These are phyloP conservation scores for Leccinum arenicola DNA, from an alignment of 768 basidiomycete species.

Conservation along the genomic window DNA sequence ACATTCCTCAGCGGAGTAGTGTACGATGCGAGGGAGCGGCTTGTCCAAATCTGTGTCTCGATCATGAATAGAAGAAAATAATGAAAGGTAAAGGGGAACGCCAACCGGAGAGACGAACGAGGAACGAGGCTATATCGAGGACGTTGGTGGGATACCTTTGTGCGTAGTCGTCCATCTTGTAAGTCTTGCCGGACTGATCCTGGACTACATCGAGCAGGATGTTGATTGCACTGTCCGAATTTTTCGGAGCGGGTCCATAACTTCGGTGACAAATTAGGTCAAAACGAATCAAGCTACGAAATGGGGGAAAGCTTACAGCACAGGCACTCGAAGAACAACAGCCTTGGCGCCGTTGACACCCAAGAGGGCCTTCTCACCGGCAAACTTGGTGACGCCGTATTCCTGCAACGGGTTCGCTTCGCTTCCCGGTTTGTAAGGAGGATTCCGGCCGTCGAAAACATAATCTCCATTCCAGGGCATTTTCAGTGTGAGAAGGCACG, in stretches of 20 bases:
- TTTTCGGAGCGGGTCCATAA: conserved; percentile 83
- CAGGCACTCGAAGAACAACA: conserved; percentile 83
- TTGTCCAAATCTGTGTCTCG: conserved; percentile 31
- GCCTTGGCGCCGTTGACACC: conserved; percentile 53
- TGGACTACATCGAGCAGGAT: conserved; percentile 82
- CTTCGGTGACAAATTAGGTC: conserved; percentile 39
- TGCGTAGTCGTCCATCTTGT: conserved; percentile 96
- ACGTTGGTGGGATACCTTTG: conserved; percentile 92
- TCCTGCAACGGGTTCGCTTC: conserved; percentile 81
- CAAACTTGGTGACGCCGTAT: conserved; percentile 85
- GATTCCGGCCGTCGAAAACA: conserved; percentile 92
- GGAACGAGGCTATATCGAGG: conserved; percentile 80
- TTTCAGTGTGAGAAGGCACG: conserved; percentile 8
- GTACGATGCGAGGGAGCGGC: conserved; percentile 54
- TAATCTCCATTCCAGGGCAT: conserved; percentile 57
- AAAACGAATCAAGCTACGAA: not conserved
- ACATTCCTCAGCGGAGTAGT: conserved; percentile 80
- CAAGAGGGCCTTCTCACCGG: conserved; percentile 80
- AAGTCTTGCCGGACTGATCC: conserved; percentile 82
- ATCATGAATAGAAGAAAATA: not conserved
- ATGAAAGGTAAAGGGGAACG: not conserved
- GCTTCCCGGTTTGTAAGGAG: conserved; percentile 79
- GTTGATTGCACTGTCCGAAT: conserved; percentile 88
- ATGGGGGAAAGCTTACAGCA: conserved; percentile 54
- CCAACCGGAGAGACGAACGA: conserved; percentile 72